Evolutionary conservation across 352 stramenopile species (phyloP).

Genomic region (Phytopythium kandeliae): DNA sequence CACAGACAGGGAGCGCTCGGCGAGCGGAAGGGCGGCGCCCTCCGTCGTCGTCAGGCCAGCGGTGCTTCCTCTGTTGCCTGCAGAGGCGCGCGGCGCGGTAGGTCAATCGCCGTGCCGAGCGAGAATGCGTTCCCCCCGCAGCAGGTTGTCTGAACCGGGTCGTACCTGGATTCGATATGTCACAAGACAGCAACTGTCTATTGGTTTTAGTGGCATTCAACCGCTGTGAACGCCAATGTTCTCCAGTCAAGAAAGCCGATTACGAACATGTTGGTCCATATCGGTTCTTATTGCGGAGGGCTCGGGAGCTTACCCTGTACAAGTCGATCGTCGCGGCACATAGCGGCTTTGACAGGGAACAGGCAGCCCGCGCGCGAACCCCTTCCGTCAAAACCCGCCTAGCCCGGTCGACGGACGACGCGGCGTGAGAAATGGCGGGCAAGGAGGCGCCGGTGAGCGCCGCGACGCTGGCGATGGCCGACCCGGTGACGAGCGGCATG

Average conservation of each 20-base stretch:
- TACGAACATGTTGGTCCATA: background rate
- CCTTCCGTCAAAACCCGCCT: background rate
- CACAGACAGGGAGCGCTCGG: background rate
- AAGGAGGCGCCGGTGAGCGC: background rate
- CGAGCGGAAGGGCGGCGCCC: conserved; percentile 8
- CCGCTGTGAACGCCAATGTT: background rate
- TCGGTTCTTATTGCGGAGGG: background rate
- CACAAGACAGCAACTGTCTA: background rate
- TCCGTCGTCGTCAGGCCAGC: background rate
- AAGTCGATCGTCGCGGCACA: background rate
- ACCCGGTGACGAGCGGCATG: background rate
- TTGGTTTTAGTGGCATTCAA: background rate
- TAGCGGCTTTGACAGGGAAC: conserved; percentile 2
- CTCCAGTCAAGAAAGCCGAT: background rate
- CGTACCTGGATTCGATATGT: background rate
- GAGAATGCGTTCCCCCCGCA: no score
- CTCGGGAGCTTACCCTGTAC: background rate
- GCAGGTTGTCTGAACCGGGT: background rate
- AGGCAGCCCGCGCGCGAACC: background rate
- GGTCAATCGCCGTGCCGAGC: no score
- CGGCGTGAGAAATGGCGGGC: background rate
- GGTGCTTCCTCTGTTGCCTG: background rate
- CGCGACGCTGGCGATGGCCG: background rate
- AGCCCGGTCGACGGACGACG: no score
- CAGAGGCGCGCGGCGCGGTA: no score